A percentile compares a stretch with the other conserved stretches of the same genome.
Evolutionary conservation across 768 basidiomycete species (phyloP).

Genomic region (Exsudoporus frostii): DNA sequence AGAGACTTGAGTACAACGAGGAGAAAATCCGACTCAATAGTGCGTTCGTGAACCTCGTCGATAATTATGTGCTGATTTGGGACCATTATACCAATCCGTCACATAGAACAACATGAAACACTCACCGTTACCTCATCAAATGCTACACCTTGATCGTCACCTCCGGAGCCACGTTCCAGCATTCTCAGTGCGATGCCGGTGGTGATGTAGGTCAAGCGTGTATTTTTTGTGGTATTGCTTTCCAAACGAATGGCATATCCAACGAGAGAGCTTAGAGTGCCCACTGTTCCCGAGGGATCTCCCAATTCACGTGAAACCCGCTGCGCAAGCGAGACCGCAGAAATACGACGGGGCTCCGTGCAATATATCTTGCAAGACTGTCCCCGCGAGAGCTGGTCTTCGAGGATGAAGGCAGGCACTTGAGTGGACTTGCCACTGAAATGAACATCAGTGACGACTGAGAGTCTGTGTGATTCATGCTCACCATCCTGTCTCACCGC

Average conservation of each 20-base stretch:
- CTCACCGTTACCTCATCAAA: conserved; percentile 94
- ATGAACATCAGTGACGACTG: conserved; percentile 3
- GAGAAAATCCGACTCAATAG: conserved; percentile 96
- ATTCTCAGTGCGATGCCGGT: conserved; percentile 95
- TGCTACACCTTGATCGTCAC: conserved; percentile 67
- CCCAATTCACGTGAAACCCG: conserved; percentile 91
- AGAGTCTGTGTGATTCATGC: conserved; percentile 38
- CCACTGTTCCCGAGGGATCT: conserved; percentile 74
- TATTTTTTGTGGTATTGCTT: conserved; percentile 76
- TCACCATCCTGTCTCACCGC: conserved; percentile 76
- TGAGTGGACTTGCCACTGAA: conserved; percentile 94
- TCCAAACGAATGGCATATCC: conserved; percentile 95
- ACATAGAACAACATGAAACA: conserved; percentile 1
- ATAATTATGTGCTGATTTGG: conserved; percentile 80
- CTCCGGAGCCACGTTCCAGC: conserved; percentile 83
- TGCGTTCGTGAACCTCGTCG: conserved; percentile 97
- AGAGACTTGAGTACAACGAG: conserved; percentile 89
- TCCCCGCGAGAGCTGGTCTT: conserved; percentile 80
- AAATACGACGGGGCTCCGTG: conserved; percentile 94
- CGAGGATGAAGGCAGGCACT: conserved; percentile 89
- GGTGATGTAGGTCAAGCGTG: conserved; percentile 80
- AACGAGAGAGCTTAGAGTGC: conserved; percentile 74
- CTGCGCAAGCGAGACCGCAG: conserved; percentile 92
- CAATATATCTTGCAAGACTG: conserved; percentile 87
- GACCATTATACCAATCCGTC: not conserved